Conservation (phyloP, 768 basidiomycete genomes). For the Solioccasus polychromus region DNA sequence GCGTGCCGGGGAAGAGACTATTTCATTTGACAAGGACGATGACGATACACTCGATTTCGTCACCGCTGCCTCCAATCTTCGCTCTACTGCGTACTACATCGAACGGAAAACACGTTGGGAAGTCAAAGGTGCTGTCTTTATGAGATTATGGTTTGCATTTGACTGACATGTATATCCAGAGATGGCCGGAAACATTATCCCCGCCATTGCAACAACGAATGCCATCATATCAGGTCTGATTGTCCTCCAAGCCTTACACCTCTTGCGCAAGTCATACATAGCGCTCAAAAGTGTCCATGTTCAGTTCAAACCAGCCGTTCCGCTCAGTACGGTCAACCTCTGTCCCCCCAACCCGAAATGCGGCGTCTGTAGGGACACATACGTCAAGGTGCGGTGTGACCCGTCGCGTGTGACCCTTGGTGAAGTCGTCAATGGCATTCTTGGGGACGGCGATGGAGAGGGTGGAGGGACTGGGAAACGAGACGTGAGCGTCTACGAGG, state of each 20-base stretch:
- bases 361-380: conserved; percentile 84
- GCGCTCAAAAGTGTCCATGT: conserved; percentile 72
- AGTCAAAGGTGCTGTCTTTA: conserved; percentile 70
- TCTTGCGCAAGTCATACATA: conserved; percentile 65
- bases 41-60: conserved; percentile 97
- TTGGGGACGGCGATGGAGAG: conserved; percentile 47
- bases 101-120: conserved; percentile 90
- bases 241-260: conserved; percentile 86
- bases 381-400: conserved; percentile 73
- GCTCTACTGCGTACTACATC: conserved; percentile 89
- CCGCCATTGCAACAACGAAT: conserved; percentile 98
- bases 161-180: conserved; percentile 44
- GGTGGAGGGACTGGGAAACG: conserved; percentile 35
- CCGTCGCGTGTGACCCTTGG: conserved; percentile 64
- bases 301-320: conserved; percentile 75
- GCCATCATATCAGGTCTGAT: conserved; percentile 95
- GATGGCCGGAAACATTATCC: conserved; percentile 99
- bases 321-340: conserved; percentile 67
- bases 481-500: conserved; percentile 86
- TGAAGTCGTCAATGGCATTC: conserved; percentile 65
- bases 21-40: conserved; percentile 97
- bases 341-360: conserved; percentile 74
- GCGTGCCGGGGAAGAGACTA: conserved; percentile 61
- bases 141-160: not conserved
- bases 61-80: conserved; percentile 89